Percentiles rank a stretch among this genome's conserved stretches.
phyloP scores from a whole-genome alignment of 164 flowering plant species.

The Taxillus chinensis region DNA sequence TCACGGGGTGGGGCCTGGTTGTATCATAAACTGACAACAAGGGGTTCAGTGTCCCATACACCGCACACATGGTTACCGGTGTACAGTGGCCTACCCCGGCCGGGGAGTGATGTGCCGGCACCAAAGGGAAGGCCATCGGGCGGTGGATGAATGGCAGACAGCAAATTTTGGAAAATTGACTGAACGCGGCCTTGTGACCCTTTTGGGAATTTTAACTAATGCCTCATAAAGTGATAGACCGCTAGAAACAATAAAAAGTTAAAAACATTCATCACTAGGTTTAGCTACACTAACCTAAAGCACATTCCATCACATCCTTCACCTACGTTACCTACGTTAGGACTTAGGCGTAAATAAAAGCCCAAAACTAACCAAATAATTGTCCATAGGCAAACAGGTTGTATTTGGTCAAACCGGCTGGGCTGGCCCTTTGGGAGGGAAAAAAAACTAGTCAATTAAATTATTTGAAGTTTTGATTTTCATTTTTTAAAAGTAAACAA shows the following conservation, averaged over 20 bases:
- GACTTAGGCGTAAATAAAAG: too few species aligned
- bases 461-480: too few species aligned
- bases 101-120: not conserved
- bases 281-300: not conserved
- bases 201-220: not conserved
- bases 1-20: not conserved
- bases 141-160: not conserved
- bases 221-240: not conserved
- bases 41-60: not conserved
- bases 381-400: too few species aligned
- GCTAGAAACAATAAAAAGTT: not conserved
- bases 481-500: too few species aligned
- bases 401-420: too few species aligned
- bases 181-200: not conserved
- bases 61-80: not conserved
- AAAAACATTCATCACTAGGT: not conserved
- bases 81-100: too few species aligned
- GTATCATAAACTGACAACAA: not conserved
- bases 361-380: too few species aligned
- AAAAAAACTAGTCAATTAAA: too few species aligned
- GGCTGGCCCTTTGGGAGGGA: too few species aligned
- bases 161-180: too few species aligned
- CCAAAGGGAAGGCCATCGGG: not conserved
- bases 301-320: too few species aligned
- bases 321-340: too few species aligned